Conservation (phyloP, 176 grass and related monocot species). For the Juncus inflexus region DNA sequence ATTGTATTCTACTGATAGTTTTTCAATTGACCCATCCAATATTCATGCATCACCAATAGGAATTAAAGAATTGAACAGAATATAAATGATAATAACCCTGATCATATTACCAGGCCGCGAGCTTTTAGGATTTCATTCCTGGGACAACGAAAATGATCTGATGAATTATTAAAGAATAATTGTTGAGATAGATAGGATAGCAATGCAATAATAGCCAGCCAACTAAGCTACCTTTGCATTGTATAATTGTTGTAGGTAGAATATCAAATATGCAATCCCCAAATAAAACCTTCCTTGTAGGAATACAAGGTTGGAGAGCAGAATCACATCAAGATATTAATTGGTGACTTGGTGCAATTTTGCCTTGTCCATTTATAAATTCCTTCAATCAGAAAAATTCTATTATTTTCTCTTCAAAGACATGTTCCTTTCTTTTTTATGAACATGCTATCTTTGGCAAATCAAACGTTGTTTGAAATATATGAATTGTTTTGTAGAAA, state of each 20-base stretch:
- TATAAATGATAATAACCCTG: too few relatives aligned
- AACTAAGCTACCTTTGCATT: too few relatives aligned
- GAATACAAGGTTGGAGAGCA: not conserved
- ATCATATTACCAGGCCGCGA: too few relatives aligned
- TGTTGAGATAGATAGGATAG: too few relatives aligned
- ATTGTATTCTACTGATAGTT: too few relatives aligned
- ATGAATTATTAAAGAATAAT: too few relatives aligned
- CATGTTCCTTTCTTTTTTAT: slow-evolving; percentile 1
- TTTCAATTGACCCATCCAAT: too few relatives aligned
- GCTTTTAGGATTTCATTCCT: too few relatives aligned
- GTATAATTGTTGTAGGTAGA: slow-evolving; percentile 17
- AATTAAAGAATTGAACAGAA: too few relatives aligned
- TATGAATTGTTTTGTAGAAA: not conserved
- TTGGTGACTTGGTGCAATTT: not conserved
- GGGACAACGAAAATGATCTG: too few relatives aligned
- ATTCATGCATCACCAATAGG: too few relatives aligned
- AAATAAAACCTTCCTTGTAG: slow-evolving; percentile 28
- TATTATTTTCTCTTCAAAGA: not conserved
- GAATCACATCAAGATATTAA: slow-evolving; percentile 20
- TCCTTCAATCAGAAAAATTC: slow-evolving; percentile 13
- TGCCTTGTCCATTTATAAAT: slow-evolving; percentile 11
- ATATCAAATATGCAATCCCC: slow-evolving; percentile 28
- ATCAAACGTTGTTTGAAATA: not conserved
- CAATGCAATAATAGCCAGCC: too few relatives aligned
- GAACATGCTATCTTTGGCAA: not conserved